Conservation (phyloP, 75 land plant species). For the Selaginella tamariscina region DNA sequence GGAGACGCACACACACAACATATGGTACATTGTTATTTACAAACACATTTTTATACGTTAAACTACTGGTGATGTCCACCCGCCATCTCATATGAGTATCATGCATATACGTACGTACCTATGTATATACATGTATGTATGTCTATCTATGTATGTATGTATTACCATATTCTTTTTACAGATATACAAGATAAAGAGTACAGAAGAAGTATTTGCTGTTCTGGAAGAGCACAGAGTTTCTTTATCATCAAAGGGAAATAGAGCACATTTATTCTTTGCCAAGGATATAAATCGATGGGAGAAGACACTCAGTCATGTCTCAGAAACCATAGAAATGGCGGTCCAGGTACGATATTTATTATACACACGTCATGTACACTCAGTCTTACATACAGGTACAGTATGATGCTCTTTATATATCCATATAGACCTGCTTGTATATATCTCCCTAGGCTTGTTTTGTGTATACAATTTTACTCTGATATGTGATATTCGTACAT, state of each 20-base stretch:
- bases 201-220: constrained; percentile 21
- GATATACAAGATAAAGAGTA: constrained; percentile 21
- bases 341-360: constrained; percentile 15
- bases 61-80: too few relatives aligned
- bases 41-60: too few relatives aligned
- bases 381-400: too few relatives aligned
- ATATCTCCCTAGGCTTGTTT: too few relatives aligned
- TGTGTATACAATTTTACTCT: too few relatives aligned
- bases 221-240: constrained; percentile 23
- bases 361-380: too few relatives aligned
- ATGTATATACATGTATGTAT: not conserved
- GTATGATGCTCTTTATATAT: too few relatives aligned
- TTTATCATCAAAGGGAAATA: constrained; percentile 19
- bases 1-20: too few relatives aligned
- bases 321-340: constrained; percentile 24
- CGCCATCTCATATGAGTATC: too few relatives aligned
- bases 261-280: constrained; percentile 23
- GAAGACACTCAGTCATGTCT: constrained; percentile 13
- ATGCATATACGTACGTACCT: not conserved
- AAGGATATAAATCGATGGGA: constrained; percentile 26
- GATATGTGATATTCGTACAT: too few relatives aligned
- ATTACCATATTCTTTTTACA: not conserved
- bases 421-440: too few relatives aligned
- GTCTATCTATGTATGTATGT: not conserved
- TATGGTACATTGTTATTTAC: too few relatives aligned